Percentiles rank a stretch among this genome's conserved stretches.
phyloP scores from a whole-genome alignment of 2,329 filamentous ascomycete genomes.

The Pyrenophora teres region DNA sequence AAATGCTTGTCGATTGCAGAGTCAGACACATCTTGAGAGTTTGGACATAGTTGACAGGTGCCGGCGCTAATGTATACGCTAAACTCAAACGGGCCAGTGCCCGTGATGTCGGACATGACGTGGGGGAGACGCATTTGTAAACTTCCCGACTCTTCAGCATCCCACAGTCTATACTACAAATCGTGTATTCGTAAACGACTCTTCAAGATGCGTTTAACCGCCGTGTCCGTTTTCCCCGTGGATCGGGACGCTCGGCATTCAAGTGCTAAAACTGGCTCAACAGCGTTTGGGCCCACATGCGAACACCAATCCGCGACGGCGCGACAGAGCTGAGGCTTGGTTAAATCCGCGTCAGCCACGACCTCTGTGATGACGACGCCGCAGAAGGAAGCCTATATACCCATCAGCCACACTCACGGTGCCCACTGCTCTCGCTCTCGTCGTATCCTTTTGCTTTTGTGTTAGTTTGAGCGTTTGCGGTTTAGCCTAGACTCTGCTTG shows the following conservation, averaged over 20 bases:
- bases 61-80: not conserved
- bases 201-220: not conserved
- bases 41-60: not conserved
- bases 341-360: conserved; percentile 11
- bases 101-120: not conserved
- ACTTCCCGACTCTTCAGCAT: not conserved
- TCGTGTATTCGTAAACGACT: not conserved
- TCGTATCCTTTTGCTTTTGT: not conserved
- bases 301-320: conserved; percentile 21
- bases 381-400: conserved; percentile 11
- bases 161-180: not conserved
- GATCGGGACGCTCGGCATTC: conserved; percentile 24
- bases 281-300: conserved; percentile 14
- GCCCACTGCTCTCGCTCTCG: not conserved
- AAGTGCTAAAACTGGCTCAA: conserved; percentile 13
- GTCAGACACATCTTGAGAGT: not conserved
- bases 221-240: not conserved
- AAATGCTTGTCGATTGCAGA: not conserved
- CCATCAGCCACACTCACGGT: conserved; percentile 18
- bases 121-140: not conserved
- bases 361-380: conserved; percentile 11
- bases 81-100: not conserved
- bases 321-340: conserved; percentile 18
- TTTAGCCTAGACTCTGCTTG: no score
- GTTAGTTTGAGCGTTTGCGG: not conserved